Evolutionary conservation across 257 asterid genomes (phyloP), one percentile per base, ranked within the genome.

Genomic region (Plantago major): DNA sequence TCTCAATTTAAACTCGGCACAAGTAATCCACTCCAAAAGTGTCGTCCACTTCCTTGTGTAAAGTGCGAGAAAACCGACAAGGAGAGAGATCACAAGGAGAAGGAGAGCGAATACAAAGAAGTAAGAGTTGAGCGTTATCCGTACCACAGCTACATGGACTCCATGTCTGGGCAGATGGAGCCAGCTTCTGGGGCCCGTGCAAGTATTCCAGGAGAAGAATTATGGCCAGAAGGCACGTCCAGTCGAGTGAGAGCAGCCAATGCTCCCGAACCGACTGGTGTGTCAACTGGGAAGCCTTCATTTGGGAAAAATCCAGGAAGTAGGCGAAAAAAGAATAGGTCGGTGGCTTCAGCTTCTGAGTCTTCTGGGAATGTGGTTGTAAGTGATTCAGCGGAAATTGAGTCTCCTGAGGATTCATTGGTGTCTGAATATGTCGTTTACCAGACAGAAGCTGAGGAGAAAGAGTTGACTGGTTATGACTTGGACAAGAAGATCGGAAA

Each of bases 151-250:
- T 90, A 88, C 46, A 71, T 88, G 81, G 98, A 90, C 84, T 88
- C 98, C 40, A 88, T 95, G 0, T 91, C 98, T 11, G 98, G 98
- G 15, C 85, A 85, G 77, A 70, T 91, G 11, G 98, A 91, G 73
- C 96, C 98, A 7, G 96, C 96, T 63, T 91, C 98, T 60, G 98
- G 98, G 37, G 98, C 96, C 48, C 96, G 96, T 58, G 96, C 96
- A 59, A 77, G 84, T 71, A 88, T 88, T 66, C 96, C 98, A 3
- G 82, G 87, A 13, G 86, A 77, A 60, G 96, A 88, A 44, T 84
- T 77, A 71, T 90, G 96, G 98, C 96, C 98, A 16, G 98, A 90
- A 77, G 96, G 98, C 56, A 91, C 98, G 13, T 78, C 86, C 6
- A 79, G 80, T 65, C 81, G 83, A 60, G 96, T 91, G 37, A 77